Conservation (phyloP, 495 filamentous ascomycete genomes). For the Neurospora sp. region DNA sequence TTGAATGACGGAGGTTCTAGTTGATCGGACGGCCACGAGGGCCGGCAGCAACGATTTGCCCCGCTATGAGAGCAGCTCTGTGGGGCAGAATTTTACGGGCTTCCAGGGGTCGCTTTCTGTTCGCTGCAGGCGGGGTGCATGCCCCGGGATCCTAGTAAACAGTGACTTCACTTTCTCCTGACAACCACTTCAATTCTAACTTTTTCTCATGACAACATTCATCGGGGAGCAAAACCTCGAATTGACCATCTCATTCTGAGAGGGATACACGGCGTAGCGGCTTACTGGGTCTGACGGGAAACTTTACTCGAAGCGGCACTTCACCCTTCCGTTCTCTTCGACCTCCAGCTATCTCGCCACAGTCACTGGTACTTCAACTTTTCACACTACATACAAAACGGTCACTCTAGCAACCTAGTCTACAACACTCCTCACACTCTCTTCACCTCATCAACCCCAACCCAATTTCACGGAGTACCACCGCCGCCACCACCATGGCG, state of each 20-base stretch:
- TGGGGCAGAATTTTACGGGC: background rate
- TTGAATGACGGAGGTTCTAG: background rate
- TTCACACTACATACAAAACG: background rate
- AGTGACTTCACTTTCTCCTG: background rate
- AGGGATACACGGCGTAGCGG: background rate
- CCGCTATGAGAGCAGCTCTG: background rate
- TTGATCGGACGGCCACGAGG: background rate
- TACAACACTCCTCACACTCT: no score
- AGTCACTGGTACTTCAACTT: background rate
- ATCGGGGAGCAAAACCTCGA: background rate
- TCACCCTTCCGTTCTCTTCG: background rate
- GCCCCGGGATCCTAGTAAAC: background rate
- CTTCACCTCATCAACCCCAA: background rate
- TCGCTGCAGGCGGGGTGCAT: background rate
- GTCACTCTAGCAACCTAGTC: background rate
- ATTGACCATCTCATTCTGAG: background rate
- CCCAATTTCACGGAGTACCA: background rate
- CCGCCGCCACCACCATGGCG: slow-evolving; percentile 8
- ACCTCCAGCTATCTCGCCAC: background rate
- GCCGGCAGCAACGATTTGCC: background rate
- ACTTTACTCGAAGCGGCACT: background rate
- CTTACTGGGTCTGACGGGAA: background rate
- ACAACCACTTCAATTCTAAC: background rate
- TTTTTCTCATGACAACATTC: background rate
- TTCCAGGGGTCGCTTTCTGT: background rate